Conservation (phyloP, 805 yeast species). For the Sporopachydermia lactativora region DNA sequence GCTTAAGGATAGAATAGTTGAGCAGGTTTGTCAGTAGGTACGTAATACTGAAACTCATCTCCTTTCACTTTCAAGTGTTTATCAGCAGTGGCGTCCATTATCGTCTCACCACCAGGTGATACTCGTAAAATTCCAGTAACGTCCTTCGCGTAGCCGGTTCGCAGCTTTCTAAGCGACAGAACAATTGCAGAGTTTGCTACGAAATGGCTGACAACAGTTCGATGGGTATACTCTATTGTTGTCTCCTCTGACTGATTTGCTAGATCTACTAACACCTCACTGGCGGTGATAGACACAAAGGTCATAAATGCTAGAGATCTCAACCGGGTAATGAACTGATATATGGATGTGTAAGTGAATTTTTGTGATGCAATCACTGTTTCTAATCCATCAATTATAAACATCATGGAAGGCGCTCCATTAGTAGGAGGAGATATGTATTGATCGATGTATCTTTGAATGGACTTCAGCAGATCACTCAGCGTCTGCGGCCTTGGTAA, state of each 20-base stretch:
- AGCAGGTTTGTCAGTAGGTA: slow-evolving; percentile 36
- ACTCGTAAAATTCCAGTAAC: slow-evolving; percentile 60
- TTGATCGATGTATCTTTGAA: too few species aligned
- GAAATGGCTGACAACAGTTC: slow-evolving; percentile 12
- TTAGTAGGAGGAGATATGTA: too few species aligned
- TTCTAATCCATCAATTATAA: slow-evolving; percentile 35
- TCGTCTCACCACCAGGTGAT: slow-evolving; percentile 37
- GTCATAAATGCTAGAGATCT: not conserved
- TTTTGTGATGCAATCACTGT: slow-evolving; percentile 29
- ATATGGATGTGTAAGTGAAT: slow-evolving; percentile 22
- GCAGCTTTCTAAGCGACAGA: slow-evolving; percentile 48
- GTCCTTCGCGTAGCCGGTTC: slow-evolving; percentile 74
- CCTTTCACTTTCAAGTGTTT: slow-evolving; percentile 26
- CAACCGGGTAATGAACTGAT: not conserved
- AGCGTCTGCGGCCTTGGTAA: too few species aligned
- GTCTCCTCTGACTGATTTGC: slow-evolving; percentile 8
- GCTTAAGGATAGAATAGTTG: slow-evolving; percentile 28
- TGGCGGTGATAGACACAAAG: slow-evolving; percentile 14
- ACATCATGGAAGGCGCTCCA: too few species aligned
- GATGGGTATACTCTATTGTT: not conserved
- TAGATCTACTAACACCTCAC: slow-evolving; percentile 24
- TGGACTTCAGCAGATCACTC: too few species aligned
- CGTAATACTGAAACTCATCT: slow-evolving; percentile 47
- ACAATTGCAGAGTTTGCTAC: slow-evolving; percentile 37
- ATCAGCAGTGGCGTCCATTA: too few species aligned